Percentiles rank a stretch among this genome's conserved stretches.
Evolutionary conservation across 1,284 basidiomycete genomes (phyloP).

Genomic region (Phenoliferia sp.): DNA sequence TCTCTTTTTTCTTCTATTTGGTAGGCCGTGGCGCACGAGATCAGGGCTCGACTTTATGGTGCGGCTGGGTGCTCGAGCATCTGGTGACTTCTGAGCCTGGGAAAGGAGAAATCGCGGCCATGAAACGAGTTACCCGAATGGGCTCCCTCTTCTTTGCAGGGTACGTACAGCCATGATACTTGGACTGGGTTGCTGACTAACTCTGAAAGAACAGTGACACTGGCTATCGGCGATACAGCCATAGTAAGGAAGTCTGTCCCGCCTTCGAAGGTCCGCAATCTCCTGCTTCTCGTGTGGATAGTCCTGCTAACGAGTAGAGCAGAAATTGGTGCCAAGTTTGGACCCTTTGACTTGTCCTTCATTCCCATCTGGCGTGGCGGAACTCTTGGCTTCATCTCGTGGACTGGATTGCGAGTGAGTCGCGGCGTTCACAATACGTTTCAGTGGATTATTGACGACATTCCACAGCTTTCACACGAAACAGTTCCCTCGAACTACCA

Average conservation of each 20-base stretch:
- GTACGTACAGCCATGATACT: constrained; percentile 7
- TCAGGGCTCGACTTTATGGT: constrained; percentile 35
- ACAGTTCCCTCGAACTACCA: constrained; percentile 32
- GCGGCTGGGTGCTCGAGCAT: constrained; percentile 38
- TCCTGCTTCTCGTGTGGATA: not conserved
- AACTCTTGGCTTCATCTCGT: constrained; percentile 33
- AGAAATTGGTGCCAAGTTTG: constrained; percentile 35
- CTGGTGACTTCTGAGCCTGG: constrained; percentile 11
- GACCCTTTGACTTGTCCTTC: constrained; percentile 37
- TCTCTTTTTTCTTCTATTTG: not conserved
- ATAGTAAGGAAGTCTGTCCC: constrained; percentile 33
- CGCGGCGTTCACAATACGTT: not conserved
- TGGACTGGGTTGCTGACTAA: not conserved
- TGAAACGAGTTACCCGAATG: constrained; percentile 11
- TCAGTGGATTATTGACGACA: not conserved
- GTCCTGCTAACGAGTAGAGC: not conserved
- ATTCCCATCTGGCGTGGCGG: constrained; percentile 40
- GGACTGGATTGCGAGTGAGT: constrained; percentile 33
- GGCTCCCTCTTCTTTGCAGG: constrained; percentile 33
- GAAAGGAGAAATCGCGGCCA: not conserved
- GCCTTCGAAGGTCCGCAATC: constrained; percentile 29
- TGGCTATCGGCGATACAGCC: constrained; percentile 33
- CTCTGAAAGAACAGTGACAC: constrained; percentile 36
- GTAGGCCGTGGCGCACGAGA: constrained; percentile 34
- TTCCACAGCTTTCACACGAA: constrained; percentile 33